These are phyloP conservation scores for Batkoa obscura DNA, from an alignment of 371 early-diverging fungal genomes.

Conservation along the genomic window DNA sequence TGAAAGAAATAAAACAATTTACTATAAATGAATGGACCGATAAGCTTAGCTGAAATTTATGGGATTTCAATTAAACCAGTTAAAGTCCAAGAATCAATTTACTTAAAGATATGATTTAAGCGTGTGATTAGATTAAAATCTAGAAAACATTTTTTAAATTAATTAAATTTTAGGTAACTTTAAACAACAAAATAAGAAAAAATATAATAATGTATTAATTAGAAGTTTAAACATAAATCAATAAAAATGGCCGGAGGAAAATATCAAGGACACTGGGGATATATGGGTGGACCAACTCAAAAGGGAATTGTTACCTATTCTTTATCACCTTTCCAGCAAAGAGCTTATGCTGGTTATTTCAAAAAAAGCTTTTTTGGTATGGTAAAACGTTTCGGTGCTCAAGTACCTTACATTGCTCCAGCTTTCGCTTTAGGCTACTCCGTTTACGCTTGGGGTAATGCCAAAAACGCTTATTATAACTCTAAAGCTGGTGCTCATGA, in stretches of 20 bases:
- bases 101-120: no score
- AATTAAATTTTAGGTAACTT: no score
- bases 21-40: no score
- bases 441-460: conserved; percentile 35
- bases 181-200: no score
- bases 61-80: no score
- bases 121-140: no score
- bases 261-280: conserved; percentile 35
- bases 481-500: conserved; percentile 38
- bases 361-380: conserved; percentile 60
- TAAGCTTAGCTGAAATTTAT: no score
- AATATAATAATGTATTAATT: no score
- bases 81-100: no score
- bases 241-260: conserved; percentile 11
- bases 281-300: conserved; percentile 12
- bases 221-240: no score
- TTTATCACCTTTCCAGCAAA: conserved; percentile 62
- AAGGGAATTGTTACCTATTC: conserved; percentile 27
- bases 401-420: conserved; percentile 50
- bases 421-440: conserved; percentile 39
- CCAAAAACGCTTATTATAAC: conserved; percentile 37
- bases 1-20: no score
- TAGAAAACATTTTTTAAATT: no score
- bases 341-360: conserved; percentile 49
- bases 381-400: conserved; percentile 45